Evolutionary conservation across 2,329 filamentous ascomycete genomes (phyloP), one percentile per base, ranked within the genome.

Genomic region (Exophiala sp.): DNA sequence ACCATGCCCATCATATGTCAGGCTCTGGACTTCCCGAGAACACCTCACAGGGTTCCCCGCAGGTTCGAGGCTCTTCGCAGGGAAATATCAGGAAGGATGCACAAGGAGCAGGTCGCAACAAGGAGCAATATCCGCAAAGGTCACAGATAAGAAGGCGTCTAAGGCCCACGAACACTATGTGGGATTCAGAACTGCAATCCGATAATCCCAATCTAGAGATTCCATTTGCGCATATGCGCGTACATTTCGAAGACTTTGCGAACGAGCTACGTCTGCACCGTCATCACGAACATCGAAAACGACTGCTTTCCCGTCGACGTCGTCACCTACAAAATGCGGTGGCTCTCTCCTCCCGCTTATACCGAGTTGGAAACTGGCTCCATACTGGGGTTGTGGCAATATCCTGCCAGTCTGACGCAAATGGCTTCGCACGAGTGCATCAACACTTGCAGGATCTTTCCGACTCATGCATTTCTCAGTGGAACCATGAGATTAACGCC

Each of bases 211-310:
- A 20, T 18, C 57, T 48, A 38, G 57, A 60, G 46, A 45, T 60
- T n/a, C 57, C 57, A 10, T 60, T 60, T 45, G 57, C 57, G 18
- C 57, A 62, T 29, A 58, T 60, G 59, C 54, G 60, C 49, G 63
- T 74, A 24, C 70, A 70, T 35, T 74, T 76, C 60, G 70, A 74
- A 58, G 71, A 75, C 47, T 72, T 76, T 65, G 72, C 73, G 44
- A 61, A 63, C 49, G 66, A 72, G 44, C 70, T 72, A 57, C 70
- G 71, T 36, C 68, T 73, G 38, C 72, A 69, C 54, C 66, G 71
- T 56, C 69, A 74, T 53, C 72, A 73, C 54, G 69, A 71, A 50
- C 60, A 66, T 60, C 71, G 71, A 54, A 69, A 69, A 61, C 71
- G 69, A 42, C 66, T 62, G 47, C 63, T 75, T 56, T 68, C 72